Percentiles rank a stretch among this genome's conserved stretches.
These are phyloP conservation scores for Penicillium dipodomyicola DNA, from an alignment of 495 filamentous ascomycete genomes.

Conservation along the genomic window DNA sequence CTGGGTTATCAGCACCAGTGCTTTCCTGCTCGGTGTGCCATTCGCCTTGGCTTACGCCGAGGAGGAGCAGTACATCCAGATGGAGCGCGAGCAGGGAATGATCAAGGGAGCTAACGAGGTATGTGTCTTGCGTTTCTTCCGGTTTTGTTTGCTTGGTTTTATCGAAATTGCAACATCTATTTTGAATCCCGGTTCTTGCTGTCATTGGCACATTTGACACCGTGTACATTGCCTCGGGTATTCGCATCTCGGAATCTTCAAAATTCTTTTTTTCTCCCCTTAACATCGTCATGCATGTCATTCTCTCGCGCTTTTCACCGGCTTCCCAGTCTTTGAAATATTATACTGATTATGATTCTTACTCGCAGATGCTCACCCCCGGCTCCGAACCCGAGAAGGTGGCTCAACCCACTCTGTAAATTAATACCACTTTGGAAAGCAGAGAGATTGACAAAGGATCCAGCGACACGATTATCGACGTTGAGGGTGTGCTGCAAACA, in stretches of 20 bases:
- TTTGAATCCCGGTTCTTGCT: background rate
- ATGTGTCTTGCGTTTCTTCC: constrained; percentile 28
- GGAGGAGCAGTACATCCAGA: constrained; percentile 92
- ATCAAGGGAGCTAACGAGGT: constrained; percentile 77
- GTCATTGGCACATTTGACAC: constrained; percentile 1
- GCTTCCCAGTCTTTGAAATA: background rate
- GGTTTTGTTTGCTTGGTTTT: background rate
- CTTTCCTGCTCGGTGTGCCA: constrained; percentile 85
- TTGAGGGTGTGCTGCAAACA: constrained; percentile 3
- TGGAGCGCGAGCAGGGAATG: constrained; percentile 96
- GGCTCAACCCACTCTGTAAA: constrained; percentile 45
- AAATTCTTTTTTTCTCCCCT: background rate
- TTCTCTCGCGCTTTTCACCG: background rate
- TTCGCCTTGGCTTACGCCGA: constrained; percentile 90
- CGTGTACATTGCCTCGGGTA: constrained; percentile 10
- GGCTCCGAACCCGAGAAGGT: constrained; percentile 36
- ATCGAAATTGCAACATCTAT: background rate
- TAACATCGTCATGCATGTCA: background rate
- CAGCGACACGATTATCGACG: constrained; percentile 10
- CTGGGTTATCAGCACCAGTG: constrained; percentile 84
- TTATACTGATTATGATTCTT: constrained; percentile 16
- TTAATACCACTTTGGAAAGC: constrained; percentile 25
- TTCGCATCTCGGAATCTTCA: background rate
- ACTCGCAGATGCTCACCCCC: constrained; percentile 47
- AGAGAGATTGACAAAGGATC: constrained; percentile 14